Base-by-base conservation (phyloP, 805 yeast species). In the Cyberlindnera galapagoensis region DNA sequence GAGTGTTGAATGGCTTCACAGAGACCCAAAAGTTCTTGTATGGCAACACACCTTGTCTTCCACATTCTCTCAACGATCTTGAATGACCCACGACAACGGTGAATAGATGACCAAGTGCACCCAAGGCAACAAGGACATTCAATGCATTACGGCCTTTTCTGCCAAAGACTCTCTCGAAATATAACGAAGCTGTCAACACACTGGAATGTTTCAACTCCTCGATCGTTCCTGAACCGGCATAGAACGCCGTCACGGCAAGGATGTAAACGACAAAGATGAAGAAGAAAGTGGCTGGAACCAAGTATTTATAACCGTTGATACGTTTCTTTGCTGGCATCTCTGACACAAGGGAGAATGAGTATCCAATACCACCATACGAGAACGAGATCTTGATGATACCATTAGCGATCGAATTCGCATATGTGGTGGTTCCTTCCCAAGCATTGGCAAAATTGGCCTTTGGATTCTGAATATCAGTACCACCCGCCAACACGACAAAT, bases 21-120 rank as follows among this genome's bases (percentile, higher is more conserved):
- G 66, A 56, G 10, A 67, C 67, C 51, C 63, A 68, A 34, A 65
- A 59, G 33, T 59, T 54, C 8, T 65, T 60, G 38, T 63, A 65
- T 29, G 74, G 74, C 39, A 68, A 56, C 26, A 59, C 54, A 33
- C 74, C 73, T 55, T 68, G 73, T 51, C 73, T 61, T 28, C 72
- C 74, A 46, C 67, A 63, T 34, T 63, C 67, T 50, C 68, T 70
- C 33, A 68, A 47, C 33, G 67, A 60, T 56, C 74, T 59, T 34
- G 72, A 71, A 47, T 68, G 74, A 9, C 72, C 61, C 37, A 68
- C 63, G 19, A 67, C 65, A 19, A 66, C 73, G 9, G 71, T 59
- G 47, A 67, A 45, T 21, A 68, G 69, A 42, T 68, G 69, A 40
- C 71, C 71, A 49, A 64, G 62, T 5, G 74, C 70, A 26, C 69